These are phyloP conservation scores for Chalciporus sp. DNA, from an alignment of 1,284 basidiomycete species.

Conservation along the genomic window DNA sequence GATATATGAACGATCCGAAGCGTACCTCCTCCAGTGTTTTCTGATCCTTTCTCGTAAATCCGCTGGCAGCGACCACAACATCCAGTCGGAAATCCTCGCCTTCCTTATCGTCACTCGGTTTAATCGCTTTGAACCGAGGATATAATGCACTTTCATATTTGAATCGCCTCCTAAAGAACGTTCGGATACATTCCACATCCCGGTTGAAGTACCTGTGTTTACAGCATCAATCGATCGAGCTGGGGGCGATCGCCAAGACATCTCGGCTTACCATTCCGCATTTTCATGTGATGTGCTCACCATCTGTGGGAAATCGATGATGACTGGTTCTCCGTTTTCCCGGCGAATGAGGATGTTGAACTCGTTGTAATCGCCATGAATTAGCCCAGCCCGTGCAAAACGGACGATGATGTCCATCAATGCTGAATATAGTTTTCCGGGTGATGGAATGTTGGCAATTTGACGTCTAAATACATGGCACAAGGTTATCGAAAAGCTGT, in stretches of 20 bases:
- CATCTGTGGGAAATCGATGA: constrained; percentile 99
- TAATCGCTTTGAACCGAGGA: constrained; percentile 76
- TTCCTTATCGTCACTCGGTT: constrained; percentile 50
- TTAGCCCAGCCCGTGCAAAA: constrained; percentile 90
- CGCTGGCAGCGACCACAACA: constrained; percentile 89
- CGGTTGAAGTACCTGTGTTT: constrained; percentile 92
- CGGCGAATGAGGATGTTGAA: constrained; percentile 96
- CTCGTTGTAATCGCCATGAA: constrained; percentile 99
- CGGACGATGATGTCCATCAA: constrained; percentile 97
- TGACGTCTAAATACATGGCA: constrained; percentile 68
- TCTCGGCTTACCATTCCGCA: constrained; percentile 82
- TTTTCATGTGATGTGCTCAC: constrained; percentile 96
- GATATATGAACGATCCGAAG: constrained; percentile 12
- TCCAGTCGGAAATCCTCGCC: constrained; percentile 72
- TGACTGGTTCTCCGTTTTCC: constrained; percentile 80
- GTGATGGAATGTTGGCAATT: constrained; percentile 80
- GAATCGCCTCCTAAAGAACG: constrained; percentile 92
- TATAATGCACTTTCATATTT: constrained; percentile 90
- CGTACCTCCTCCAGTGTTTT: constrained; percentile 81
- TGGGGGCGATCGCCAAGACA: constrained; percentile 18
- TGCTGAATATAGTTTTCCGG: constrained; percentile 87
- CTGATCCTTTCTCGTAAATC: constrained; percentile 85
- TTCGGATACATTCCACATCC: constrained; percentile 95
- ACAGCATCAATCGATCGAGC: constrained; percentile 7
- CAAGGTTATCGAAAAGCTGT: background rate